These are phyloP conservation scores for Hypomyces perniciosus DNA, from an alignment of 2,329 filamentous ascomycete genomes.

Conservation along the genomic window DNA sequence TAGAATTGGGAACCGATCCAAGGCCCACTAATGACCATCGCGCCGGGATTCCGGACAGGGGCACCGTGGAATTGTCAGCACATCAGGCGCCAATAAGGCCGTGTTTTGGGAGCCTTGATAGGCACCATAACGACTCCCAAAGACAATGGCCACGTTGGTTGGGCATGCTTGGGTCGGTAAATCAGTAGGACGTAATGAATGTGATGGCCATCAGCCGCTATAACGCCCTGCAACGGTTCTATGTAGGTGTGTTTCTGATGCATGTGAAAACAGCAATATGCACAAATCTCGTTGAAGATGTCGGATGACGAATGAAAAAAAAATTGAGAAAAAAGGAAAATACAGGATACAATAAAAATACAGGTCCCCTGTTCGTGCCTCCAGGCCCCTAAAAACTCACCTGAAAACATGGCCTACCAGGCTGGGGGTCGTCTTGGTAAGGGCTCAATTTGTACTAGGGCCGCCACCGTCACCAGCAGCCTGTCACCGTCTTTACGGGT, in stretches of 20 bases:
- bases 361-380: no score
- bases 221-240: no score
- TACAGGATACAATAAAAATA: no score
- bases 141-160: not conserved
- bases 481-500: not conserved
- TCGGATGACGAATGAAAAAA: no score
- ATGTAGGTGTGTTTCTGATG: no score
- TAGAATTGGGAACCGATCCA: constrained; percentile 3
- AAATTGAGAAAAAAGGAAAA: no score
- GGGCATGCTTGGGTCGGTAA: not conserved
- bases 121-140: not conserved
- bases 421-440: not conserved
- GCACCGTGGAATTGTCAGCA: not conserved
- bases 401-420: no score
- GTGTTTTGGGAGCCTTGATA: not conserved
- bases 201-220: no score
- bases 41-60: constrained; percentile 1
- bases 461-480: not conserved
- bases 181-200: not conserved
- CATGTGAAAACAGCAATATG: no score
- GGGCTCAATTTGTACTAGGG: constrained; percentile 6
- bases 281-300: no score
- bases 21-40: constrained; percentile 2
- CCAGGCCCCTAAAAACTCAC: no score
- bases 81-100: constrained; percentile 3